Base-by-base conservation (phyloP, 2,329 filamentous ascomycete species). In the Aureobasidium mangrovei region DNA sequence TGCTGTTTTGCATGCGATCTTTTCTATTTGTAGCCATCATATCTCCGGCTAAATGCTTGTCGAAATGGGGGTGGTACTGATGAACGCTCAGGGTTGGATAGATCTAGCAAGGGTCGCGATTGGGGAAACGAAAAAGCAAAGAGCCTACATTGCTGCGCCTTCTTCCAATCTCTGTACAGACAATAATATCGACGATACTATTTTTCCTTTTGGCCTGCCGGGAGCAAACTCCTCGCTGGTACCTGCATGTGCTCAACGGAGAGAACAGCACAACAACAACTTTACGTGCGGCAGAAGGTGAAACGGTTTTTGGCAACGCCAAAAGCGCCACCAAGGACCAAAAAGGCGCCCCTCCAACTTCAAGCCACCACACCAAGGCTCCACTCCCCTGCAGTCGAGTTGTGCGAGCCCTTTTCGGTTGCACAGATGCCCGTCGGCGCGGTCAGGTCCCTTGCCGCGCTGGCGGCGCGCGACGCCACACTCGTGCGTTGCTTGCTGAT, bases 381-480 rank as follows among this genome's bases (percentile, higher is more conserved):
- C 46, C 46, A 49, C 46, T 49, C 28, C 46, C 46, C 46, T 49
- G 46, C 46, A 47, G 44, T 47, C 29, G 45, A 48, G 42, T 10
- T 29, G 33, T 27, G 24, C 24, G 18, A 18, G 18, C 18, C 18
- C 18, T 35, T 35, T 27, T 49, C 46, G 46, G 46, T 33, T 49
- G 46, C 46, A 40, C 28, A 40, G 36, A 26, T 26, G 32, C 38
- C 46, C 46, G 46, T 49, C 18, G 18, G 18, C 18, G 18, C 18
- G 18, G 18, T 49, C 46, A 40, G 36, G 28, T 35, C 35, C 10
- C 4, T 27, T 42, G 39, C 39, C 39, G 39, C 39, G 9, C 9
- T n/a, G 36, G 9, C 36, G 18, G 18, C 18, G 18, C 18, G 18
- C 18, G 18, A 18, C 18, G 18, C 18, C 18, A 18, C 18, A 1